Conservation (phyloP, 306 rosid genomes). For the Ormosia emarginata region DNA sequence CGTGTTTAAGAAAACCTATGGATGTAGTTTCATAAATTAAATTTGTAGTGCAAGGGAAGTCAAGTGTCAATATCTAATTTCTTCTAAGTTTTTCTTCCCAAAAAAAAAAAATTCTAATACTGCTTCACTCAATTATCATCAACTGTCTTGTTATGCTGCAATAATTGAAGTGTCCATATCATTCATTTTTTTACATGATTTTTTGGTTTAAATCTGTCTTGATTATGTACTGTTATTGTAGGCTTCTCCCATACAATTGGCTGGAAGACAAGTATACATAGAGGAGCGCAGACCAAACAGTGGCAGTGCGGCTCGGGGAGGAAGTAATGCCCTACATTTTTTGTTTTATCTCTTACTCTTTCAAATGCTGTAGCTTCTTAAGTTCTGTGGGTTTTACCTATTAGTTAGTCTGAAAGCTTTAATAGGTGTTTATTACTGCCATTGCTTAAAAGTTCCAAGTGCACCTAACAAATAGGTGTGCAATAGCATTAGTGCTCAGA, state of each 20-base stretch:
- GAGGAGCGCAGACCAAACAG: conserved; percentile 93
- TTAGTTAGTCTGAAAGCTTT: not conserved
- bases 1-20: not conserved
- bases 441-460: not conserved
- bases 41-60: not conserved
- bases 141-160: not conserved
- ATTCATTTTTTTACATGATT: not conserved
- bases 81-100: not conserved
- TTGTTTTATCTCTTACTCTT: not conserved
- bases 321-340: conserved; percentile 58
- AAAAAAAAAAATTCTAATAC: not conserved
- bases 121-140: not conserved
- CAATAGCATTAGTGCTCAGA: not conserved
- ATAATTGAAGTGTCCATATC: not conserved
- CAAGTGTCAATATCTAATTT: not conserved
- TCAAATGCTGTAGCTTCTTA: not conserved
- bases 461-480: not conserved
- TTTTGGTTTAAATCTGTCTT: not conserved
- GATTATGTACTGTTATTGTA: conserved; percentile 30
- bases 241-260: conserved; percentile 92
- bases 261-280: conserved; percentile 85
- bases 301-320: conserved; percentile 59
- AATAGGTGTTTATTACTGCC: not conserved
- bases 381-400: not conserved
- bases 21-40: not conserved